A percentile compares a stretch with the other conserved stretches of the same genome.
Evolutionary conservation across 2,329 filamentous ascomycete species (phyloP).

Genomic region (Aspergillus luchuensis): DNA sequence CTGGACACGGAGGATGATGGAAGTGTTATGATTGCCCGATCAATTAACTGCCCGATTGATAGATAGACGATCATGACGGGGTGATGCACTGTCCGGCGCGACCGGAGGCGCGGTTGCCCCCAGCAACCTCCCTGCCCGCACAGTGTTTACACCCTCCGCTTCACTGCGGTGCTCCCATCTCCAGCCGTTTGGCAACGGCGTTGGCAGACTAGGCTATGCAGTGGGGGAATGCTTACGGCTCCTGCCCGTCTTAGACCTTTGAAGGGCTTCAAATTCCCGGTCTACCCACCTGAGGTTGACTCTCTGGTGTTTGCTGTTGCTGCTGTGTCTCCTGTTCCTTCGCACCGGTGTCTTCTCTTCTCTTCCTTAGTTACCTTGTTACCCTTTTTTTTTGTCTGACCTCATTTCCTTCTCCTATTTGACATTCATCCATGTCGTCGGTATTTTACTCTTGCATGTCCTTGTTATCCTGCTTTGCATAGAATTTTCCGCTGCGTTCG

Average conservation of each 20-base stretch:
- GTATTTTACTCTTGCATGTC: conserved; percentile 11
- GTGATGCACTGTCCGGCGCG: conserved; percentile 15
- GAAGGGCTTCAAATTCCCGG: conserved; percentile 33
- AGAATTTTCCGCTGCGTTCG: neutral
- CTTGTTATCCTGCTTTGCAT: conserved; percentile 7
- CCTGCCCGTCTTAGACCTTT: conserved; percentile 26
- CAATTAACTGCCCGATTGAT: neutral
- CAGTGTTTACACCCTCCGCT: conserved; percentile 37
- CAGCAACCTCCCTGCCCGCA: conserved; percentile 33
- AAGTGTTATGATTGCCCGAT: neutral
- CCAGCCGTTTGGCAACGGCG: conserved; percentile 24
- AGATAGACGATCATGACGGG: conserved; percentile 11
- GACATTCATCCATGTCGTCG: conserved; percentile 19
- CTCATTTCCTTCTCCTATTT: conserved; percentile 10
- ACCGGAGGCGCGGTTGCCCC: conserved; percentile 35
- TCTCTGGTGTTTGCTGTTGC: conserved; percentile 12
- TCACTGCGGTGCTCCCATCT: conserved; percentile 26
- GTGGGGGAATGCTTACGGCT: conserved; percentile 26
- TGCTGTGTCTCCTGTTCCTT: conserved; percentile 14
- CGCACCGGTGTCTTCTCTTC: conserved; percentile 8
- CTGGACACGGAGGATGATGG: neutral
- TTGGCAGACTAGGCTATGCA: conserved; percentile 22
- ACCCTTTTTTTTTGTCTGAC: neutral
- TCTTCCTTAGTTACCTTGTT: conserved; percentile 6
- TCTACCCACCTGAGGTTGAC: conserved; percentile 21